phyloP scores from a whole-genome alignment of 345 rosid genomes.

The Sonneratia caseolaris region DNA sequence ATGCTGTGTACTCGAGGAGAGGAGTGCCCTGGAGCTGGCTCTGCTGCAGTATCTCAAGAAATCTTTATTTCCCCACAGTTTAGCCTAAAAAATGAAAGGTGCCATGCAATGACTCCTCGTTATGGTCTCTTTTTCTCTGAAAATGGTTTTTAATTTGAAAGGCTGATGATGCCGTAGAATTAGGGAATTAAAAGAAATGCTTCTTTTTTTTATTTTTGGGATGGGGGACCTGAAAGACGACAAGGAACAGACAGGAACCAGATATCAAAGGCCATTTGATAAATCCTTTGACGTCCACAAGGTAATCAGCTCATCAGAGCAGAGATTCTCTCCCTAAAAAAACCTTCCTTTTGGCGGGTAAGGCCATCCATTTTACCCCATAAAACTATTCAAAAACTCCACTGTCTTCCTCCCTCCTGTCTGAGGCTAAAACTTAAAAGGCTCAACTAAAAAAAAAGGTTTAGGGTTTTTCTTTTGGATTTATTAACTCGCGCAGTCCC shows the following conservation, averaged over 20 bases:
- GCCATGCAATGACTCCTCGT: too few relatives aligned
- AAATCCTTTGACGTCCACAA: conserved; percentile 47
- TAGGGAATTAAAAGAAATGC: neutral
- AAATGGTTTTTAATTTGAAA: too few relatives aligned
- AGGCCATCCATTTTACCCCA: conserved; percentile 17
- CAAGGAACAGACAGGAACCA: neutral
- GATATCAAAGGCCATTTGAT: conserved; percentile 32
- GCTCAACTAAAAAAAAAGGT: neutral
- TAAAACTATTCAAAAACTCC: conserved; percentile 6
- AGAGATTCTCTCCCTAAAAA: neutral
- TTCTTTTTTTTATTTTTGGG: neutral
- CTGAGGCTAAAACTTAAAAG: conserved; percentile 22
- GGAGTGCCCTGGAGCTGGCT: too few relatives aligned
- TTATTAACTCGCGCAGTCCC: neutral
- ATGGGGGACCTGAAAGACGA: neutral
- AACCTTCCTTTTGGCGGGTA: conserved; percentile 45
- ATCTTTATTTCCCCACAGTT: too few relatives aligned
- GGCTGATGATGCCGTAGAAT: too few relatives aligned
- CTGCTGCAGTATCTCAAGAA: too few relatives aligned
- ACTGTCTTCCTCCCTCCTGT: conserved; percentile 29
- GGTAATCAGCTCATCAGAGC: conserved; percentile 3
- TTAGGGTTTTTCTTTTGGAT: neutral
- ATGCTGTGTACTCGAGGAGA: too few relatives aligned
- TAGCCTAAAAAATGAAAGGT: too few relatives aligned
- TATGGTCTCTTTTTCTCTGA: too few relatives aligned